Evolutionary conservation across 179 eudicot genomes (phyloP), one percentile per base, ranked within the genome.

Genomic region (Nepenthes alata): DNA sequence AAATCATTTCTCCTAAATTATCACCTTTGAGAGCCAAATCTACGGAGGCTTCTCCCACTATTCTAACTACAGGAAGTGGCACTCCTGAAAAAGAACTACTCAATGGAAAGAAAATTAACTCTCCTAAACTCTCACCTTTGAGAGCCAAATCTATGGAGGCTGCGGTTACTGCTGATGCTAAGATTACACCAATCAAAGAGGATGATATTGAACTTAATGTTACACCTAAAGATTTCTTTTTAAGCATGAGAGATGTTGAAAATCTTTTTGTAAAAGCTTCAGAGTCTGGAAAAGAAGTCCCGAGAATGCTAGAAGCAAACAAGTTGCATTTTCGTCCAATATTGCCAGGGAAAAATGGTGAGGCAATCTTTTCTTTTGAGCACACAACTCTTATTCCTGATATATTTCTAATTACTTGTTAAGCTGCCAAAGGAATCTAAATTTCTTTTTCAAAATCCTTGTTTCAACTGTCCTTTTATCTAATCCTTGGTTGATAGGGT

Each of bases 281-380:
- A 56, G 95, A 89, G 14, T 75, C 96, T 41, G 98, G 98, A 59
- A 83, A 60, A 80, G 90, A 89, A 78, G 93, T 91, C 63, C 98
- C 98, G 0, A 75, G 86, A 72, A 91, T 89, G 98, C 83, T 91
- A 58, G 98, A 91, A 73, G 98, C 98, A 49, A 91, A 89, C 75
- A 91, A 89, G 74, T 70, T 89, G 61, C 98, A 91, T 78, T 91
- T 82, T 63, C 95, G 98, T 37, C 95, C 93, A 49, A 79, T 91
- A 49, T 55, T 83, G 44, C 84, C 81, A 5, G 90, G 88, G 57
- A 76, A 73, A 77, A 83, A 85, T 67, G 55, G 96, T 91, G 81
- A 75, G 77, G 25, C 9, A 47, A 70, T 61, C 58, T 63, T 75
- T 51, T 59, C 53, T 60, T 58, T 58, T 74, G 60, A 55, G 16